phyloP scores from a whole-genome alignment of 352 stramenopile genomes.

The Thalassiosira delicatula region DNA sequence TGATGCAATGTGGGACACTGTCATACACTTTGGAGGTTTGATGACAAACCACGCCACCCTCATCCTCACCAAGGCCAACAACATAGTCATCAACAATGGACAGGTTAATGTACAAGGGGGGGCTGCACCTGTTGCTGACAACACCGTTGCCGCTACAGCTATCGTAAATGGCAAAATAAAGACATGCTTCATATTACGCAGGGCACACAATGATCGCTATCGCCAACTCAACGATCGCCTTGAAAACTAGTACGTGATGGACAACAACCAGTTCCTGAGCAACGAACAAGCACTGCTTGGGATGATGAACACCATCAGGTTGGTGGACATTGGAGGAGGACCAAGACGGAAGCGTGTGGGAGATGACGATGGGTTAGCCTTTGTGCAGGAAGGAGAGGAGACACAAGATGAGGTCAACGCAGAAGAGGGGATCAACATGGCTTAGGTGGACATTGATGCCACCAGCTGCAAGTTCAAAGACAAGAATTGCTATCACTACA shows the following conservation, averaged over 20 bases:
- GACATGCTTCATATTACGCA: not conserved
- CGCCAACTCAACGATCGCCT: not conserved
- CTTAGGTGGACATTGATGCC: not conserved
- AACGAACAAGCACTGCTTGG: not conserved
- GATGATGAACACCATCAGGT: not conserved
- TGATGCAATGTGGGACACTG: not conserved
- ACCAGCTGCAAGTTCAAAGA: not conserved
- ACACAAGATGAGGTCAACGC: not conserved
- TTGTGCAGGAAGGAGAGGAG: conserved; percentile 3
- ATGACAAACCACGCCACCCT: not conserved
- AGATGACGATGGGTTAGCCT: conserved; percentile 5
- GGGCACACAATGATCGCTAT: not conserved
- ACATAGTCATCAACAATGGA: not conserved
- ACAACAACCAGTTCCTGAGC: not conserved
- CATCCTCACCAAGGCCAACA: not conserved
- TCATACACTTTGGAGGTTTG: conserved; percentile 1
- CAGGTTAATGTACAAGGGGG: not conserved
- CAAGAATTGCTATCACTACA: conserved; percentile 3
- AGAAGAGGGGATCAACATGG: not conserved
- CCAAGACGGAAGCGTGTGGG: not conserved
- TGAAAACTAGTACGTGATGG: conserved; percentile 2
- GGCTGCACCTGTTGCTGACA: not conserved
- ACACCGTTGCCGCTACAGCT: not conserved
- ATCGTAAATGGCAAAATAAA: not conserved
- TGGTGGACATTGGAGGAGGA: not conserved